Base-by-base conservation (phyloP, 768 basidiomycete species). In the Serendipita sp. region DNA sequence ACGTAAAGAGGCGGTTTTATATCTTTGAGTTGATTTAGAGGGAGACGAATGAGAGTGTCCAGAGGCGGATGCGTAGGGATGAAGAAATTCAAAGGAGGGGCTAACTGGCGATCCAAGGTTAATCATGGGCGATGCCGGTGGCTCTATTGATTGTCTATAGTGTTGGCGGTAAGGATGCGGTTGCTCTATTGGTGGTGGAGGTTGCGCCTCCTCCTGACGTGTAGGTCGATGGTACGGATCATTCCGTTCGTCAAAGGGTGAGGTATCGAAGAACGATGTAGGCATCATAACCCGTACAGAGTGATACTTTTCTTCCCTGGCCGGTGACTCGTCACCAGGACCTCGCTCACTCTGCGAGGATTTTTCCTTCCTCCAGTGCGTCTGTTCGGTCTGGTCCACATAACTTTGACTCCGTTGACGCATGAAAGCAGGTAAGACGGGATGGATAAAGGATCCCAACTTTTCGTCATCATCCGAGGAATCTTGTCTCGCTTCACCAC, bases 341-440 rank as follows among this genome's bases (percentile, higher is more conserved):
- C 23, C 23, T 23, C 23, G 23, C 23, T 23, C 23, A 23, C 55
- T 23, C 36, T 33, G 55, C 34, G 16, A n/a, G 13, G 16, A n/a
- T 36, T 33, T 29, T 37, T 60, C 27, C 33, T n/a, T 37, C 29
- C 55, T 60, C 55, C 34, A 11, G 16, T n/a, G 16, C 18, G 16
- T 60, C 34, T 60, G 55, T 10, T 60, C 55, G 16, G 55, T 60
- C 33, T 60, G 16, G 18, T 60, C 55, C 29, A 60, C 55, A 37
- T 60, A 60, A 31, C 55, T 60, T 36, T 60, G 55, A 34, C 55
- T 60, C 10, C 55, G 55, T 29, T 60, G 55, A 37, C 55, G 55
- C 27, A 60, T 27, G 33, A 33, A 60, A 8, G 55, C 48, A 50
- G 48, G 55, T 8, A 37, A 11, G 29, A 60, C n/a, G 36, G 55